Conservation (phyloP, 2,329 filamentous ascomycete species). For the Lanzia echinophila region DNA sequence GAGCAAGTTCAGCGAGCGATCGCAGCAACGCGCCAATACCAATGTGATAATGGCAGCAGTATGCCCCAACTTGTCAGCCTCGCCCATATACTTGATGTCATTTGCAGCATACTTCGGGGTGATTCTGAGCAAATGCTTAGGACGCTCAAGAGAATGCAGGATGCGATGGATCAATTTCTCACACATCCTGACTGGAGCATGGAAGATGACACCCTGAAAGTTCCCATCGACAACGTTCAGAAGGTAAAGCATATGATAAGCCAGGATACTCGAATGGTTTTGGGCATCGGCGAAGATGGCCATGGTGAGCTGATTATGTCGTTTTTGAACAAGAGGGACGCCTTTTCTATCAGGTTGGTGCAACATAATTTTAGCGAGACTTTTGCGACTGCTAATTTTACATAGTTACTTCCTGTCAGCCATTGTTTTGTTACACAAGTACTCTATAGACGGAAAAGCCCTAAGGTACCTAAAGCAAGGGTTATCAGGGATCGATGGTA, state of each 20-base stretch:
- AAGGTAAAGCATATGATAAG: constrained; percentile 47
- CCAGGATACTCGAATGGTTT: constrained; percentile 48
- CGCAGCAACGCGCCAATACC: constrained; percentile 65
- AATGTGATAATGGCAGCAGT: constrained; percentile 56
- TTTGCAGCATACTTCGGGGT: constrained; percentile 57
- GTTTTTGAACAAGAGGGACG: constrained; percentile 54
- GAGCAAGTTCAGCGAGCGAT: constrained; percentile 67
- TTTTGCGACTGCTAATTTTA: neutral
- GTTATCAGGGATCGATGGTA: constrained; percentile 37
- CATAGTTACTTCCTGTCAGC: constrained; percentile 26
- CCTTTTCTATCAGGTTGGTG: constrained; percentile 33
- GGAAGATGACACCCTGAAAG: constrained; percentile 40
- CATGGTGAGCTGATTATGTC: constrained; percentile 53
- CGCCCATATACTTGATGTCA: constrained; percentile 61
- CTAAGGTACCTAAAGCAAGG: constrained; percentile 53
- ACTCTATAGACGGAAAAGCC: constrained; percentile 49
- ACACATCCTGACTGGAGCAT: constrained; percentile 27
- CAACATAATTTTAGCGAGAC: neutral
- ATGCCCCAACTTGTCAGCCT: constrained; percentile 62
- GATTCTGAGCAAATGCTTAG: constrained; percentile 47
- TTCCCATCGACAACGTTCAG: constrained; percentile 49
- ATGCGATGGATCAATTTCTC: constrained; percentile 51
- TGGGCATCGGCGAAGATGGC: constrained; percentile 41
- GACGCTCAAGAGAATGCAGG: constrained; percentile 58
- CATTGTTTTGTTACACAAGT: constrained; percentile 39